These are phyloP conservation scores for Blastobotrys raffinosifermentans DNA, from an alignment of 1,139 yeast species.

Conservation along the genomic window DNA sequence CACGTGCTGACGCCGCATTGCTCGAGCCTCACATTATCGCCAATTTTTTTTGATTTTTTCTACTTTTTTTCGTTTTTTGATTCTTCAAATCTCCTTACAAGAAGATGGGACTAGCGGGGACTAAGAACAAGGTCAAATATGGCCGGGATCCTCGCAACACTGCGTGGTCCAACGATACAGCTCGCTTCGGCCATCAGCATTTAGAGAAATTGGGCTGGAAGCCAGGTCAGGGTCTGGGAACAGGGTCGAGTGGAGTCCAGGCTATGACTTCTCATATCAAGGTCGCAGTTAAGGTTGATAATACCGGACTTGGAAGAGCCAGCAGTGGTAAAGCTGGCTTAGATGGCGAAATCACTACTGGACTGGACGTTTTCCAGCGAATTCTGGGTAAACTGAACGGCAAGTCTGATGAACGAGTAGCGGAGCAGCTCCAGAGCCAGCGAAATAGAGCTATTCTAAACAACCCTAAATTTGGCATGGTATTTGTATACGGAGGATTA, in stretches of 20 bases:
- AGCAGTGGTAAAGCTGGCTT: slow-evolving; percentile 49
- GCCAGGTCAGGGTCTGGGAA: slow-evolving; percentile 85
- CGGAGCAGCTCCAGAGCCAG: slow-evolving; percentile 24
- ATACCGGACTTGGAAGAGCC: slow-evolving; percentile 80
- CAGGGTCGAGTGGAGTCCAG: slow-evolving; percentile 47
- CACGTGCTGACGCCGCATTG: too few relatives aligned
- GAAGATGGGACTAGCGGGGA: slow-evolving; percentile 81
- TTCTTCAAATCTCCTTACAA: too few relatives aligned
- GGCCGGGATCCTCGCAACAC: slow-evolving; percentile 94
- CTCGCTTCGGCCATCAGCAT: slow-evolving; percentile 83
- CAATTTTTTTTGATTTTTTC: slow-evolving; percentile 6
- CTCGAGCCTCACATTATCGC: too few relatives aligned
- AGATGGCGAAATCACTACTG: slow-evolving; percentile 80
- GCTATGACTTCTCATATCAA: slow-evolving; percentile 68
- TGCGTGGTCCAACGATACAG: slow-evolving; percentile 83
- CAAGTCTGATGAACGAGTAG: slow-evolving; percentile 27
- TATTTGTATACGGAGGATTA: slow-evolving; percentile 79
- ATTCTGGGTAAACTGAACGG: slow-evolving; percentile 73
- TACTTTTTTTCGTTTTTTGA: slow-evolving; percentile 1
- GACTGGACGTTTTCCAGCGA: slow-evolving; percentile 88
- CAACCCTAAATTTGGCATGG: slow-evolving; percentile 80
- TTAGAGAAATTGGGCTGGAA: slow-evolving; percentile 82
- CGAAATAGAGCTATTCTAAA: slow-evolving; percentile 48
- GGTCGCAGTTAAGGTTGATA: slow-evolving; percentile 75
- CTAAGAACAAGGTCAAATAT: slow-evolving; percentile 74